A percentile compares a stretch with the other conserved stretches of the same genome.
These are phyloP conservation scores for Podospora tetraspora DNA, from an alignment of 495 filamentous ascomycete genomes.

Conservation along the genomic window DNA sequence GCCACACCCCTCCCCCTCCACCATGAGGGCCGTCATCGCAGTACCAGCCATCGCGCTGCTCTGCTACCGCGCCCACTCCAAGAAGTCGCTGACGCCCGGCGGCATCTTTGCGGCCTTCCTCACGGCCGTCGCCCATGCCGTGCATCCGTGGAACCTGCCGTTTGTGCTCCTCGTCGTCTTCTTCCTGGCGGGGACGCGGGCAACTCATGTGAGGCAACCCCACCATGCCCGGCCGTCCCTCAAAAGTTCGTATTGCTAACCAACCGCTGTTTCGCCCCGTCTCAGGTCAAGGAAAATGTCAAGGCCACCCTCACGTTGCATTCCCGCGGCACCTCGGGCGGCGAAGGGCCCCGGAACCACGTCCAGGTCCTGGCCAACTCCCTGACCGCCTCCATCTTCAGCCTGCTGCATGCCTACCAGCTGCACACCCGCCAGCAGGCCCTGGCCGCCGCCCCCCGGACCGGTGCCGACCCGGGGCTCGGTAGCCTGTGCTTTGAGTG, in stretches of 20 bases:
- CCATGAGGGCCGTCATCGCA: conserved; percentile 69
- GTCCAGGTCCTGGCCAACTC: conserved; percentile 92
- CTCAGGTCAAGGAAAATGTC: conserved; percentile 75
- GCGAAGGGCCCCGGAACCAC: conserved; percentile 76
- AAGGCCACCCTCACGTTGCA: conserved; percentile 77
- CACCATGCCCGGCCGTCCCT: not conserved
- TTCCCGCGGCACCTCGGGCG: conserved; percentile 62
- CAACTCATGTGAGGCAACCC: conserved; percentile 60
- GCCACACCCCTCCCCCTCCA: not conserved
- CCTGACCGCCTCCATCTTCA: conserved; percentile 65
- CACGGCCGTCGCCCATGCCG: conserved; percentile 73
- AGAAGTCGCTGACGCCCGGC: conserved; percentile 68
- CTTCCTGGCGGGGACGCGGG: conserved; percentile 77
- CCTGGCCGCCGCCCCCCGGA: conserved; percentile 15
- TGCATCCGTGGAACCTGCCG: conserved; percentile 87
- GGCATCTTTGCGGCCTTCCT: conserved; percentile 63
- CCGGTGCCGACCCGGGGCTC: conserved; percentile 7
- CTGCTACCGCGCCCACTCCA: conserved; percentile 63
- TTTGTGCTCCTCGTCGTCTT: conserved; percentile 79
- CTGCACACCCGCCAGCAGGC: conserved; percentile 42
- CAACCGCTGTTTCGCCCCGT: not conserved
- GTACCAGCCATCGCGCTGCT: conserved; percentile 58
- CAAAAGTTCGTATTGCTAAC: not conserved
- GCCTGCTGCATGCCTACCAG: conserved; percentile 63
- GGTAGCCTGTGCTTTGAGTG: conserved; percentile 45